Base-by-base conservation (phyloP, 169 alveolate genomes). In the Pseudocohnilembus persalinus region DNA sequence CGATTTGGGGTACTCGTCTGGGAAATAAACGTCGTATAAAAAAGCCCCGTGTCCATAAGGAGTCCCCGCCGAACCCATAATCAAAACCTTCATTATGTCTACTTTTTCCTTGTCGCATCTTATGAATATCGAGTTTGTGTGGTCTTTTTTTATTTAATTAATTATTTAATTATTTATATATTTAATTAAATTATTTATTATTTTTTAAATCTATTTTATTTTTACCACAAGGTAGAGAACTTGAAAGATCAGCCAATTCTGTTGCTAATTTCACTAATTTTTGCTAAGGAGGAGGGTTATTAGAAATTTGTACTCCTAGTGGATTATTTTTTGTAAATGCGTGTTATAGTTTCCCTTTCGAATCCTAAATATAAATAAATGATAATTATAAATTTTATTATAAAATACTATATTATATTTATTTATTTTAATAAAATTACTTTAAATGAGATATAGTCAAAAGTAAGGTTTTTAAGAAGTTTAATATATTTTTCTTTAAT, bases 241-340 rank as follows among this genome's bases (percentile, higher is more conserved):
- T 84, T 0, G 95, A 91, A 77, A 95, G 72, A 77, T 95, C 98
- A 25, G 98, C 96, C 64, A 95, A 90, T 91, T 95, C 98, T 83
- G 93, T 91, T 20, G 98, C 98, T 35, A 95, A 83, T 89, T 97
- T 89, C 0, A 95, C 96, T 24, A 94, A 86, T 73, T 93, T 95
- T 20, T 89, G 76, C 0, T 82, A 84, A 15, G 97, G 87, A 65
- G 96, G 95, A 74, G 88, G 89, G 31, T 33, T 26, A 24, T 87
- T 26, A n/a, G 81, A 32, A 31, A 64, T 49, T 11, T 20, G 68
- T 11, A 20, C 68, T 49, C 68, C 68, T 49, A 49, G 26, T 26
- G 81, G 74, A 28, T n/a, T 30, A 24, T 35, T 27, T 25, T 74
- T 73, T 29, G 79, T 80, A 32, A 74, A 82, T 74, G 74, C 87